phyloP scores from a whole-genome alignment of 306 rosid species.

The Rubus idaeus region DNA sequence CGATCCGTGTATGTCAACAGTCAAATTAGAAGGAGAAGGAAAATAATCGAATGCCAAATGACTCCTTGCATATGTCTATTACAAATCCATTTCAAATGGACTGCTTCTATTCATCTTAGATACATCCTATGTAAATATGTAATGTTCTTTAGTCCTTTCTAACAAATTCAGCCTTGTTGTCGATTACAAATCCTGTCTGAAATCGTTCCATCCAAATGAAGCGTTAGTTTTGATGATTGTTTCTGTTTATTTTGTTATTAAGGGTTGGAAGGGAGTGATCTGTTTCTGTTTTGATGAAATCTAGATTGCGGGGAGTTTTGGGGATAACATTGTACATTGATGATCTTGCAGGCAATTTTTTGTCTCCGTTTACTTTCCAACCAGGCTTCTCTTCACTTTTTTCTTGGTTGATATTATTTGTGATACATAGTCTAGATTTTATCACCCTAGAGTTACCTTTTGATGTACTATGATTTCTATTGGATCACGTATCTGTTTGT shows the following conservation, averaged over 20 bases:
- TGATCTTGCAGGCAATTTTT: not conserved
- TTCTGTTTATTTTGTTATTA: not conserved
- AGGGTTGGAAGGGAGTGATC: not conserved
- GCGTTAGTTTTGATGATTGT: not conserved
- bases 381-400: not conserved
- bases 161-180: not conserved
- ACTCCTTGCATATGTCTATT: not conserved
- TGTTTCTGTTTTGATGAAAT: not conserved
- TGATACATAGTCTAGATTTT: not conserved
- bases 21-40: not conserved
- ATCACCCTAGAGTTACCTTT: not conserved
- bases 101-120: not conserved
- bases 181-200: not conserved
- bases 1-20: not conserved
- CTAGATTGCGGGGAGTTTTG: not conserved
- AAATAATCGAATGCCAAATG: not conserved
- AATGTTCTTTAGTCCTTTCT: not conserved
- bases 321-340: not conserved
- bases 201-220: not conserved
- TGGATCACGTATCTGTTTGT: constrained; percentile 8
- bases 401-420: not conserved
- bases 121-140: too few species aligned
- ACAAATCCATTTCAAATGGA: not conserved
- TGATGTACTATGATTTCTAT: not conserved
- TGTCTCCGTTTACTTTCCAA: not conserved